Percentiles rank a stretch among this genome's conserved stretches.
phyloP scores from a whole-genome alignment of 805 yeast genomes.

The Pichia exigua region DNA sequence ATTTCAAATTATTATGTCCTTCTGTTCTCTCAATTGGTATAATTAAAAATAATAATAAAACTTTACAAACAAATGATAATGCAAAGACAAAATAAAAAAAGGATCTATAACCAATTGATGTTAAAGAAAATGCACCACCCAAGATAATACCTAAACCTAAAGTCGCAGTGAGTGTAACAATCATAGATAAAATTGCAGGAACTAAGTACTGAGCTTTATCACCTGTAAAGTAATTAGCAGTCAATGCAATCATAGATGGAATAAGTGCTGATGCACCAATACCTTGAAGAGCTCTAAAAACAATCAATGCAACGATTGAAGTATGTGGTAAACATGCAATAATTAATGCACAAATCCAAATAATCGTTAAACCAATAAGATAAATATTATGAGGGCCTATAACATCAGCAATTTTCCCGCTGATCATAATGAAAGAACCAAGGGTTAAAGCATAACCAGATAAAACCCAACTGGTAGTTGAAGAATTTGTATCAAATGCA shows the following conservation, averaged over 20 bases:
- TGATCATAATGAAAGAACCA: conserved; percentile 36
- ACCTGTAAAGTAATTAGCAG: conserved; percentile 21
- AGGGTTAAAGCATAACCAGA: conserved; percentile 38
- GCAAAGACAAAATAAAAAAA: conserved; percentile 34
- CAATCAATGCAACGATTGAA: conserved; percentile 30
- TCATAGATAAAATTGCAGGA: conserved; percentile 11
- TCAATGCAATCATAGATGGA: conserved; percentile 24
- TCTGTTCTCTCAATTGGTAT: conserved; percentile 26
- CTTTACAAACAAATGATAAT: conserved; percentile 12
- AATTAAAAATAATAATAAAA: conserved; percentile 18
- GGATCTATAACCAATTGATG: conserved; percentile 33
- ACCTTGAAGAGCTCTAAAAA: conserved; percentile 40
- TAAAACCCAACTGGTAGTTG: conserved; percentile 34
- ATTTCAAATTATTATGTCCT: conserved; percentile 15
- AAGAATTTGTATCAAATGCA: conserved; percentile 30
- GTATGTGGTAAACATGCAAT: conserved; percentile 29
- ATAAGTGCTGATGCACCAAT: conserved; percentile 34
- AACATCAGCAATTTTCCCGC: conserved; percentile 37
- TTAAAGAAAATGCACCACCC: conserved; percentile 37
- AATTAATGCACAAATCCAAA: conserved; percentile 24
- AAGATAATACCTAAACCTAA: conserved; percentile 34
- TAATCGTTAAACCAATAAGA: conserved; percentile 12
- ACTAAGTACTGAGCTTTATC: conserved; percentile 5
- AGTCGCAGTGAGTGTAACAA: conserved; percentile 20
- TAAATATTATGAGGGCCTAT: conserved; percentile 32